A percentile compares a stretch with the other conserved stretches of the same genome.
Evolutionary conservation across 768 basidiomycete species (phyloP).

Genomic region (Suillus spraguei): DNA sequence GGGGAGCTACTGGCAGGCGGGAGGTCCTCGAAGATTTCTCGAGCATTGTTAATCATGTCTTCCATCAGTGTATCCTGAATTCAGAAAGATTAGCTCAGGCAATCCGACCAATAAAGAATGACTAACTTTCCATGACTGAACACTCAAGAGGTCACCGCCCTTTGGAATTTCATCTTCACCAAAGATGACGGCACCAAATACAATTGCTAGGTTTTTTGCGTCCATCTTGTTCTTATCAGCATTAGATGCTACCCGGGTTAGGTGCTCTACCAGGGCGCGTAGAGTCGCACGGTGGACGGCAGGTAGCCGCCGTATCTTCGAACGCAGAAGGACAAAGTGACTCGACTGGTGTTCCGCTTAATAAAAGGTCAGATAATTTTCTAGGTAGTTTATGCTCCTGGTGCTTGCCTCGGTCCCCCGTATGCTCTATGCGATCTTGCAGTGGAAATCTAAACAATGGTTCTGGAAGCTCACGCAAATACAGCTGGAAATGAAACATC

Average conservation of each 20-base stretch:
- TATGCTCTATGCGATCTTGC: constrained; percentile 80
- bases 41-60: constrained; percentile 75
- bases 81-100: constrained; percentile 20
- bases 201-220: constrained; percentile 86
- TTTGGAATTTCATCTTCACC: constrained; percentile 91
- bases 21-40: constrained; percentile 66
- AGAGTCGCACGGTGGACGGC: constrained; percentile 85
- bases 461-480: constrained; percentile 87
- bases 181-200: constrained; percentile 87
- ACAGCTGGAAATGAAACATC: constrained; percentile 46
- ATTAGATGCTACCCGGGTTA: constrained; percentile 67
- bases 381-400: neutral
- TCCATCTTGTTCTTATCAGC: constrained; percentile 92
- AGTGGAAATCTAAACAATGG: constrained; percentile 83
- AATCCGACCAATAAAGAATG: constrained; percentile 32
- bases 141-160: constrained; percentile 70
- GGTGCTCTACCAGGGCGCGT: constrained; percentile 79
- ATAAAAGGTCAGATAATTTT: constrained; percentile 8
- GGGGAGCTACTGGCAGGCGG: constrained; percentile 51
- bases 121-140: constrained; percentile 75
- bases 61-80: constrained; percentile 77
- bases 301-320: constrained; percentile 83
- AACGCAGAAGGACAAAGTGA: constrained; percentile 77
- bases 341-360: constrained; percentile 72
- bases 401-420: constrained; percentile 68